A percentile compares a stretch with the other conserved stretches of the same genome.
These are phyloP conservation scores for Umbelopsis isabellina DNA, from an alignment of 192 early-diverging fungal genomes.

Conservation along the genomic window DNA sequence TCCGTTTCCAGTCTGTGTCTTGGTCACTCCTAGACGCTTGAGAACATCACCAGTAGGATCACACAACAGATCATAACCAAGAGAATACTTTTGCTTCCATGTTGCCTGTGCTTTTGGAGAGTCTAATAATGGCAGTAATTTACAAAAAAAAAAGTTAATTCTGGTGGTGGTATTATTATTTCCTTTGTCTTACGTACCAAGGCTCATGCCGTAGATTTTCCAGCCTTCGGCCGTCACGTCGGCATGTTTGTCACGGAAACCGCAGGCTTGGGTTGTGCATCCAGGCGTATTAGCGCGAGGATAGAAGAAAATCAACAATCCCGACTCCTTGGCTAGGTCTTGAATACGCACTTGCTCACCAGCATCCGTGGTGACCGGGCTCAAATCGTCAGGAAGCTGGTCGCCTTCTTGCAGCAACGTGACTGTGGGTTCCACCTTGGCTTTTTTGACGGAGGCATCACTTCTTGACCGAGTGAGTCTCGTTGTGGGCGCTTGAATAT, in stretches of 20 bases:
- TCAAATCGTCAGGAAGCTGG: constrained; percentile 12
- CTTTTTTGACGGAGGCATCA: constrained; percentile 2
- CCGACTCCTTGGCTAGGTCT: constrained; percentile 1
- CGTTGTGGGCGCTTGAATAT: not conserved
- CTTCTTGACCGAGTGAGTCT: not conserved
- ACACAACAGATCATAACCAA: constrained; percentile 2
- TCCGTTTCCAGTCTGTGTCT: constrained; percentile 1
- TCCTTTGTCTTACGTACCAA: not conserved
- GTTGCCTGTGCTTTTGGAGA: constrained; percentile 5
- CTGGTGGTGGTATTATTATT: no score
- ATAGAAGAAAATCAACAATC: constrained; percentile 9
- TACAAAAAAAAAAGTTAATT: not conserved
- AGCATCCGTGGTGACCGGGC: not conserved
- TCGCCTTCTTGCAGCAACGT: constrained; percentile 1
- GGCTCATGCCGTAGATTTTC: constrained; percentile 16
- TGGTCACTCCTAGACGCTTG: constrained; percentile 3
- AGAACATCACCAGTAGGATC: not conserved
- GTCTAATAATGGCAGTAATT: not conserved
- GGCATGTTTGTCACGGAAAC: constrained; percentile 3
- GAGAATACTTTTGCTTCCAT: constrained; percentile 10
- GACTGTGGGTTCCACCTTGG: not conserved
- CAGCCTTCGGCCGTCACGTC: not conserved
- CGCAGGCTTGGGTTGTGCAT: constrained; percentile 4
- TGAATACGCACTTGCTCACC: constrained; percentile 1
- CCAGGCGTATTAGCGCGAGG: constrained; percentile 14